Conservation (phyloP, 257 asterid genomes). For the Solanum pinnatisectum region DNA sequence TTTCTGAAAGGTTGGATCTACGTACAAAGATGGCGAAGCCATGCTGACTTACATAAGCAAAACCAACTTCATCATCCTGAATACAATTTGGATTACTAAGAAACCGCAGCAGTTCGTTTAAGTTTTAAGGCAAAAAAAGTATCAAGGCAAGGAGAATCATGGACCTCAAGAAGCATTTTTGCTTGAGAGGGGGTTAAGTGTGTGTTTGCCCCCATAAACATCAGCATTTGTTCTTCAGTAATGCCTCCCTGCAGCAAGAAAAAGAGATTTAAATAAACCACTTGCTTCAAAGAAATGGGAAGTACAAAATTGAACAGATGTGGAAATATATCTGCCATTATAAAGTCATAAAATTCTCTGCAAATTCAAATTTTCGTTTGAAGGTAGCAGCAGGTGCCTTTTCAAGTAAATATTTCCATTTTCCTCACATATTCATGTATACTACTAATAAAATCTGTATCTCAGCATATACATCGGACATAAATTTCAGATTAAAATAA, state of each 20-base stretch:
- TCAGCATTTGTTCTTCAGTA: slow-evolving; percentile 98
- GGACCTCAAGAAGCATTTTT: slow-evolving; percentile 75
- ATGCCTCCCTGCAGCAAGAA: slow-evolving; percentile 67
- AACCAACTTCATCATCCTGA: slow-evolving; percentile 89
- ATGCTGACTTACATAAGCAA: slow-evolving; percentile 90
- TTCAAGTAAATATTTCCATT: neutral
- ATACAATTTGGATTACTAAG: slow-evolving; percentile 8
- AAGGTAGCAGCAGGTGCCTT: neutral
- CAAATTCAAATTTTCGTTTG: neutral
- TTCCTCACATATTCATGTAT: neutral
- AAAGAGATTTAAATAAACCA: neutral
- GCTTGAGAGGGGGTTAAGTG: slow-evolving; percentile 63
- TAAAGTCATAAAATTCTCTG: neutral
- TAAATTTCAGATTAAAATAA: neutral
- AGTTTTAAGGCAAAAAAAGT: neutral
- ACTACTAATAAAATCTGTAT: neutral
- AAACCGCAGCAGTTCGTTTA: neutral
- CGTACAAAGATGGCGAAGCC: slow-evolving; percentile 94
- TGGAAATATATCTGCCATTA: neutral
- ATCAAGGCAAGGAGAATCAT: neutral
- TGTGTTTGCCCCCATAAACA: slow-evolving; percentile 87
- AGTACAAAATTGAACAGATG: neutral
- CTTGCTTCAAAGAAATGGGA: neutral
- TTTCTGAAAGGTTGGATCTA: slow-evolving; percentile 11
- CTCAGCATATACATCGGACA: neutral